These are phyloP conservation scores for Ceratocystis alfenasii DNA, from an alignment of 2,329 filamentous ascomycete genomes.

Conservation along the genomic window DNA sequence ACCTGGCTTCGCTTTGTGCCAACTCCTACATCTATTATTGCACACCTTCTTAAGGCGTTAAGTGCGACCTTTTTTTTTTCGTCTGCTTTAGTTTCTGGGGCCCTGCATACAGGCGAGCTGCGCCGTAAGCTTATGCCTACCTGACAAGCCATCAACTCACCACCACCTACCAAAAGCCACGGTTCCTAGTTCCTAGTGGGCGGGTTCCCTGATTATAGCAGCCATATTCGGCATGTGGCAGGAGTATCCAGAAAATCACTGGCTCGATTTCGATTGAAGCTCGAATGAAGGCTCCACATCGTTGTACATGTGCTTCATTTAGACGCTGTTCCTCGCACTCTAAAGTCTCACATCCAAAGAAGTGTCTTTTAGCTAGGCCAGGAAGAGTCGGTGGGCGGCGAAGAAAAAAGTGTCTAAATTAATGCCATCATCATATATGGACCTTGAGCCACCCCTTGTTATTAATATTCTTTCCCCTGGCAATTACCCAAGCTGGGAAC, in stretches of 20 bases:
- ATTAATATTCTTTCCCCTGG: not conserved
- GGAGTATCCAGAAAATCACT: not conserved
- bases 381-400: no score
- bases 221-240: not conserved
- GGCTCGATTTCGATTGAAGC: not conserved
- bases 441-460: not conserved
- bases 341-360: no score
- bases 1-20: no score
- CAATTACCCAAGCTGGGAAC: not conserved
- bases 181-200: not conserved
- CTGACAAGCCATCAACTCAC: not conserved
- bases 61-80: not conserved
- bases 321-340: not conserved
- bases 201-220: not conserved
- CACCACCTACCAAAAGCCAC: not conserved
- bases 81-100: not conserved
- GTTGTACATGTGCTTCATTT: not conserved
- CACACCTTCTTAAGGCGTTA: no score
- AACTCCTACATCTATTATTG: no score
- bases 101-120: conserved; percentile 6
- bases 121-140: conserved; percentile 7
- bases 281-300: not conserved
- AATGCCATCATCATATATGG: not conserved
- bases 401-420: not conserved
- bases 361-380: no score